These are phyloP conservation scores for Omphalotus olearius DNA, from an alignment of 1,284 basidiomycete genomes.

Conservation along the genomic window DNA sequence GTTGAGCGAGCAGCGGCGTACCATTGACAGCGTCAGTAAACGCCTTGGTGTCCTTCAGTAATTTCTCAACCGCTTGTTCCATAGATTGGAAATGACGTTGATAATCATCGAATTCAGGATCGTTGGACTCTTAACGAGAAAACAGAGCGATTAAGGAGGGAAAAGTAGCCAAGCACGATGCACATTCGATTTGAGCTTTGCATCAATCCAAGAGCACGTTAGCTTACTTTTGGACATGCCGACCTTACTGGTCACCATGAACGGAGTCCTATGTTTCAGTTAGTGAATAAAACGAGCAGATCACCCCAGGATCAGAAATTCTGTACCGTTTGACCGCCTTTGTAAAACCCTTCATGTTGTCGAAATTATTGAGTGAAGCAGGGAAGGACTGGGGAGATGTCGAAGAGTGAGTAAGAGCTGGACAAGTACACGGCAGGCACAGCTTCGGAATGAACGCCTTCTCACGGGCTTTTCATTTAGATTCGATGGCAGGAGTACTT, in stretches of 20 bases:
- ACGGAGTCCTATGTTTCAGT: slow-evolving; percentile 65
- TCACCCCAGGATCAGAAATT: not conserved
- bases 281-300: not conserved
- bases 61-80: slow-evolving; percentile 83
- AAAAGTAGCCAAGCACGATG: not conserved
- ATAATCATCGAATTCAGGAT: slow-evolving; percentile 86
- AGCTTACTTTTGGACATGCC: slow-evolving; percentile 90
- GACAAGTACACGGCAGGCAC: too few relatives aligned
- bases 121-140: slow-evolving; percentile 54
- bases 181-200: too few relatives aligned
- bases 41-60: slow-evolving; percentile 87
- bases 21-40: slow-evolving; percentile 83
- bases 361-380: not conserved
- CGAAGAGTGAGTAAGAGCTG: too few relatives aligned
- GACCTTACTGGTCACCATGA: slow-evolving; percentile 78
- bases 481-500: too few relatives aligned
- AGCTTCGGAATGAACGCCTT: too few relatives aligned
- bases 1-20: slow-evolving; percentile 32
- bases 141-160: not conserved
- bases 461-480: too few relatives aligned
- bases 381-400: too few relatives aligned
- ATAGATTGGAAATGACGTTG: slow-evolving; percentile 74
- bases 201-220: slow-evolving; percentile 2
- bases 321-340: slow-evolving; percentile 17
- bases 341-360: slow-evolving; percentile 16